Percentiles rank a stretch among this genome's conserved stretches.
phyloP scores from a whole-genome alignment of 768 basidiomycete genomes.

The Antrodiella citrinella region DNA sequence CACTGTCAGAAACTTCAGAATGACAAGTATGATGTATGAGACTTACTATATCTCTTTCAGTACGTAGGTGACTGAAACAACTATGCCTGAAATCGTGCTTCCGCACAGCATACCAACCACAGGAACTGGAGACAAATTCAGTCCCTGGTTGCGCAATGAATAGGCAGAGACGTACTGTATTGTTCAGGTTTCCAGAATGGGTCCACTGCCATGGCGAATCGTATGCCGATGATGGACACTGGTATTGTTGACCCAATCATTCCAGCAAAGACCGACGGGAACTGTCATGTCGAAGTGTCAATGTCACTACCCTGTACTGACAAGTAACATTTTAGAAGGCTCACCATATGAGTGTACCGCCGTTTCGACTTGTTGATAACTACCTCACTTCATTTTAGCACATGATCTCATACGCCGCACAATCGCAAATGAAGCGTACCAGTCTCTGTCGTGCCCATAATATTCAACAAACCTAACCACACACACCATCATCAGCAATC shows the following conservation, averaged over 20 bases:
- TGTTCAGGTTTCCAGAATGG: conserved; percentile 84
- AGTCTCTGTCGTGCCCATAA: conserved; percentile 71
- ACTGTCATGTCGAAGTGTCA: no score
- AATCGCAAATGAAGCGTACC: conserved; percentile 40
- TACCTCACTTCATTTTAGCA: no score
- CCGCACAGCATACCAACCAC: conserved; percentile 85
- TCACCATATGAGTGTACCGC: conserved; percentile 68
- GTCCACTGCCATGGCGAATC: conserved; percentile 64
- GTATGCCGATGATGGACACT: conserved; percentile 64
- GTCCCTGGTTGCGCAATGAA: no score
- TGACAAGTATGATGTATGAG: not conserved
- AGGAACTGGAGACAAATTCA: conserved; percentile 41
- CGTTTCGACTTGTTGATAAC: conserved; percentile 75
- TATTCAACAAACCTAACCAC: conserved; percentile 52
- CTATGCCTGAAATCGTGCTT: conserved; percentile 66
- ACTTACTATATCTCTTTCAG: conserved; percentile 69
- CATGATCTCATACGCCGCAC: no score
- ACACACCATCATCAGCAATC: not conserved
- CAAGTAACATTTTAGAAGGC: no score
- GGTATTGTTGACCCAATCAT: conserved; percentile 11
- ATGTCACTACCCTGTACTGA: no score
- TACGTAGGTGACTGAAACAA: conserved; percentile 62
- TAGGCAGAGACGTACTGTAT: conserved; percentile 44
- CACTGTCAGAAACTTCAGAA: not conserved
- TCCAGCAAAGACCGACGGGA: conserved; percentile 5